Conservation (phyloP, 1,284 basidiomycete genomes). For the Heimioporus retisporus region DNA sequence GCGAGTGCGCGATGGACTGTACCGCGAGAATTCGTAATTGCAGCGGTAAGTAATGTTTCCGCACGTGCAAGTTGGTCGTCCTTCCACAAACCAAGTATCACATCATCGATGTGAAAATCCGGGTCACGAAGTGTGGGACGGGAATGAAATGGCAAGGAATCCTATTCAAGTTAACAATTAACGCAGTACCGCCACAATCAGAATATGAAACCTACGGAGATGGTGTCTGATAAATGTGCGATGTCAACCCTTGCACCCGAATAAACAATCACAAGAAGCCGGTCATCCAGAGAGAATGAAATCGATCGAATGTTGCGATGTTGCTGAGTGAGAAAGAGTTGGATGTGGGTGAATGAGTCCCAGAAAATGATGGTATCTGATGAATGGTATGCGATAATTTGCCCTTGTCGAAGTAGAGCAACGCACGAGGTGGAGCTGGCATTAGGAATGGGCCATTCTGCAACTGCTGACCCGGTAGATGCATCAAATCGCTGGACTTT, state of each 20-base stretch:
- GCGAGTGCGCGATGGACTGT: slow-evolving; percentile 6
- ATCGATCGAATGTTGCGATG: not conserved
- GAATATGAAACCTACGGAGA: too few relatives aligned
- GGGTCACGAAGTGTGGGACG: too few relatives aligned
- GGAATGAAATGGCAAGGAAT: too few relatives aligned
- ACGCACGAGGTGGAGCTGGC: not conserved
- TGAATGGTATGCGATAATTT: not conserved
- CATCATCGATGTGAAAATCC: too few relatives aligned
- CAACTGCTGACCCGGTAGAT: not conserved
- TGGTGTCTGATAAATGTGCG: too few relatives aligned
- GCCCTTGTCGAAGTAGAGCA: too few relatives aligned
- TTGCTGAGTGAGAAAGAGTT: not conserved
- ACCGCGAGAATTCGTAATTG: not conserved
- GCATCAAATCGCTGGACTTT: not conserved
- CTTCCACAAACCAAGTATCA: too few relatives aligned
- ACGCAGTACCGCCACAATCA: too few relatives aligned
- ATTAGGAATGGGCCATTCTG: not conserved
- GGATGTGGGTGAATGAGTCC: not conserved
- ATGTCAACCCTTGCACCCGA: too few relatives aligned
- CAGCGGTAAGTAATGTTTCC: not conserved
- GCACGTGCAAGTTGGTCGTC: too few relatives aligned
- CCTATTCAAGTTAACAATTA: too few relatives aligned
- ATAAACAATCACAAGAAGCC: not conserved
- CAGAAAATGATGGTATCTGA: not conserved
- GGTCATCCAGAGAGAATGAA: not conserved